Evolutionary conservation across 768 basidiomycete species (phyloP), one percentile per base, ranked within the genome.

Genomic region (Daedaleopsis sinensis): DNA sequence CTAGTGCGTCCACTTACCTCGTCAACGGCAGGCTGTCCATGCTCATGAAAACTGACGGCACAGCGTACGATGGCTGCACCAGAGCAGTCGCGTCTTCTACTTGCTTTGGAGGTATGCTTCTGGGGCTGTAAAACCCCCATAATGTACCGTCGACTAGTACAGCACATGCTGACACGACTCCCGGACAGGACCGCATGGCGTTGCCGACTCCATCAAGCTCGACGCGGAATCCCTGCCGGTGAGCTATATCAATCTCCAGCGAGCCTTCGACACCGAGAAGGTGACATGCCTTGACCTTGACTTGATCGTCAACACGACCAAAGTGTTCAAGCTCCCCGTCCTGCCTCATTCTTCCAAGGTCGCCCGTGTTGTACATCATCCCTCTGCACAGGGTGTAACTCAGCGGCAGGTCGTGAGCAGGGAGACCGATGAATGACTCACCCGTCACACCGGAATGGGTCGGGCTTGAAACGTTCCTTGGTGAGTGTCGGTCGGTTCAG

Each of bases 331-430:
- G 70, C 21, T 76, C 76, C 3, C 84, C 84, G 58, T 80, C 79
- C 10, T 69, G 61, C 42, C 73, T 69, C 82, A 82, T 84, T 42
- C 79, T 76, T 13, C 82, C 82, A 10, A 85, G 73, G 68, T 84
- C 84, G 2, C 82, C 82, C 35, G 84, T 85, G 59, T 84, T 84
- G 65, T 84, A 84, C 83, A 85, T 85, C 65, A 49, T 18, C n/a
- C 46, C 42, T 15, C n/a, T 58, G 44, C 21, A 9, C 8, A 46
- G 44, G 9, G 21, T 12, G 13, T 11, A 19, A 64, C 78, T 60
- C 59, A 80, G 77, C 80, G 76, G 8, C 37, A 38, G 15, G 8
- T 38, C 37, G 37, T 7, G 37, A 38, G 15, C 8, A 38, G 15
- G 37, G 37, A 8, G 37, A n/a, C 37, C 37, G 15, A 7, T 8